These are phyloP conservation scores for Lasiosphaeria ovina DNA, from an alignment of 495 filamentous ascomycete genomes.

Conservation along the genomic window DNA sequence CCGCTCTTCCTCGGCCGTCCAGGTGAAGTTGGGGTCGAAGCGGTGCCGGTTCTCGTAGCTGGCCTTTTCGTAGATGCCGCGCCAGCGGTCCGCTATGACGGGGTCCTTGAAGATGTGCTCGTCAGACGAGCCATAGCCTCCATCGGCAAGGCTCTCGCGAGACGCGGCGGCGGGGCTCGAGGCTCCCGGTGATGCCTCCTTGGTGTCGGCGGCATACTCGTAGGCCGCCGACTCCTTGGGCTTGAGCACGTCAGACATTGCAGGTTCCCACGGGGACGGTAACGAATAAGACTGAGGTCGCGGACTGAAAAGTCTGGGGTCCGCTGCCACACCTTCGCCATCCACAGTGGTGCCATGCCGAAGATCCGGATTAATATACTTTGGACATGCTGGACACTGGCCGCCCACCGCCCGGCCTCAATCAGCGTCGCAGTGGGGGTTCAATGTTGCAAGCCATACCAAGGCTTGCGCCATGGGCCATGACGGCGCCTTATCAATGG, in stretches of 20 bases:
- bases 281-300: slow-evolving; percentile 10
- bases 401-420: neutral
- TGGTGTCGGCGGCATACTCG: neutral
- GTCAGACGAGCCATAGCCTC: slow-evolving; percentile 33
- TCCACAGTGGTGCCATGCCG: neutral
- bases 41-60: slow-evolving; percentile 57
- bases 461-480: slow-evolving; percentile 11
- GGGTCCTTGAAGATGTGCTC: slow-evolving; percentile 35
- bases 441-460: slow-evolving; percentile 13
- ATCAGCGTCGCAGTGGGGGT: slow-evolving; percentile 2
- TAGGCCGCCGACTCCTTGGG: neutral
- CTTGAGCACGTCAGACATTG: neutral
- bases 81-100: slow-evolving; percentile 28
- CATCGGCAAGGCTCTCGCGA: slow-evolving; percentile 14
- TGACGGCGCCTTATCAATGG: slow-evolving; percentile 15
- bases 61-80: slow-evolving; percentile 31
- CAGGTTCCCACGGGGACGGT: slow-evolving; percentile 7
- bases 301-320: slow-evolving; percentile 8
- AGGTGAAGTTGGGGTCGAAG: slow-evolving; percentile 50
- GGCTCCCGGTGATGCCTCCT: neutral
- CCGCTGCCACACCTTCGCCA: neutral
- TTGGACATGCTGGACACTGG: neutral
- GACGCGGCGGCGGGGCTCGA: slow-evolving; percentile 13
- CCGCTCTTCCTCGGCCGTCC: slow-evolving; percentile 49
- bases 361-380: neutral